Evolutionary conservation across 129 eudicot genomes (phyloP).

Genomic region (Helianthus annuus): DNA sequence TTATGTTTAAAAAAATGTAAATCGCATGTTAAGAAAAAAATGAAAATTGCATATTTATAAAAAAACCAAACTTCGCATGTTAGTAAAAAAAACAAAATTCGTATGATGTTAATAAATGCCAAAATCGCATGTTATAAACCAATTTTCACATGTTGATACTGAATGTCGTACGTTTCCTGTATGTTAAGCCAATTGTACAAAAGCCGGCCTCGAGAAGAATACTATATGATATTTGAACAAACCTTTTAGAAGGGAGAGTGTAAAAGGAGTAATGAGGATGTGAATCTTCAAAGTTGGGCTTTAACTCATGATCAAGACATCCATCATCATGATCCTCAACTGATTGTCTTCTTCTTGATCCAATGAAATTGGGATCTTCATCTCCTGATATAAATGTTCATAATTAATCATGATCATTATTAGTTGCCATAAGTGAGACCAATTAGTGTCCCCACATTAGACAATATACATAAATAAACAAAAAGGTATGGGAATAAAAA

Average conservation of each 20-base stretch:
- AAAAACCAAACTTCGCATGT: no score
- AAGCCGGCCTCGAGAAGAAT: no score
- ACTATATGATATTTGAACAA: not conserved
- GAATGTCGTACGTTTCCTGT: no score
- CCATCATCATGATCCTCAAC: conserved; percentile 50
- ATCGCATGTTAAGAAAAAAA: no score
- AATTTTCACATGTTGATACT: no score
- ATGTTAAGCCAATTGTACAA: no score
- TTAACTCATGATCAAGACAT: conserved; percentile 48
- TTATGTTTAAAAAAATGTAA: no score
- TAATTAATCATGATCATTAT: conserved; percentile 16
- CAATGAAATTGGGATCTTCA: conserved; percentile 39
- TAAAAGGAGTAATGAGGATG: conserved; percentile 36
- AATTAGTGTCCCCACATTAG: conserved; percentile 35
- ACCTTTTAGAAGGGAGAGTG: conserved; percentile 58
- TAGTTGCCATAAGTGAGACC: conserved; percentile 35
- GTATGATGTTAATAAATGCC: no score
- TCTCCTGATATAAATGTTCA: conserved; percentile 38
- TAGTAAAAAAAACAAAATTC: no score
- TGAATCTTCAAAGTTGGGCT: conserved; percentile 35
- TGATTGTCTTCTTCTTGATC: conserved; percentile 43
- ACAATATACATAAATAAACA: conserved; percentile 30
- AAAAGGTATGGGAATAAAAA: conserved; percentile 30
- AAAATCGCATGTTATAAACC: no score
- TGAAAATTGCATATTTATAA: no score